A percentile compares a stretch with the other conserved stretches of the same genome.
phyloP scores from a whole-genome alignment of 2,329 filamentous ascomycete species.

The Dactylellina leptospora region DNA sequence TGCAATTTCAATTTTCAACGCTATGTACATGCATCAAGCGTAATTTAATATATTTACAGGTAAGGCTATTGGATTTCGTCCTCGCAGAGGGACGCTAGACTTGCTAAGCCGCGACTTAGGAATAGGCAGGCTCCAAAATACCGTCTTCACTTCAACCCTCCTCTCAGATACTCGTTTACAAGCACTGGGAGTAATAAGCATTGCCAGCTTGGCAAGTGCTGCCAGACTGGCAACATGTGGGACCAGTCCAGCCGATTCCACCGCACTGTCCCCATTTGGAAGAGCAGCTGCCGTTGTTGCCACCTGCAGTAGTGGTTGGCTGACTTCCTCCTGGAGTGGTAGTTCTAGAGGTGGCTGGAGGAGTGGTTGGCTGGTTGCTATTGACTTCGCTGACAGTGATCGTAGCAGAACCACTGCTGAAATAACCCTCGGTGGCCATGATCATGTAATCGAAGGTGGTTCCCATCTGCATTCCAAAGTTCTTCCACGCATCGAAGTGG shows the following conservation, averaged over 20 bases:
- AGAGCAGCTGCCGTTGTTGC: conserved; percentile 54
- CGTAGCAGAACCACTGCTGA: conserved; percentile 63
- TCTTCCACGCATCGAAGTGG: conserved; percentile 67
- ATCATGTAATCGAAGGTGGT: conserved; percentile 66
- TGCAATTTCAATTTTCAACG: background rate
- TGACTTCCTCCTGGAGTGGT: conserved; percentile 10
- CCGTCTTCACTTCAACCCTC: background rate
- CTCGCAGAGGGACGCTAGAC: too few species aligned
- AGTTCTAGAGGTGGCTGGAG: background rate
- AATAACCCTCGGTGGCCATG: conserved; percentile 67
- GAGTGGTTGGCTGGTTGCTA: conserved; percentile 20
- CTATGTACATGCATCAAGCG: background rate
- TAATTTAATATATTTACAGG: background rate
- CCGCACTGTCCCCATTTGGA: conserved; percentile 60
- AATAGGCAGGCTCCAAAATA: too few species aligned
- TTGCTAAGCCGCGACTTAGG: too few species aligned
- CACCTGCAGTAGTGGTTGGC: conserved; percentile 16
- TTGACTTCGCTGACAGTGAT: conserved; percentile 62
- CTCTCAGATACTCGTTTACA: background rate
- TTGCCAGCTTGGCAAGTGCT: conserved; percentile 58
- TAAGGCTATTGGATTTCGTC: too few species aligned
- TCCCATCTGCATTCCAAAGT: conserved; percentile 64
- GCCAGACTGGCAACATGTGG: conserved; percentile 59
- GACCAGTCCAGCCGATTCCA: conserved; percentile 58
- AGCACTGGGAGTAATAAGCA: conserved; percentile 57